Percentiles rank a stretch among this genome's conserved stretches.
Conservation (phyloP, 2,329 filamentous ascomycete genomes). For the Xylariaceae sp. region DNA sequence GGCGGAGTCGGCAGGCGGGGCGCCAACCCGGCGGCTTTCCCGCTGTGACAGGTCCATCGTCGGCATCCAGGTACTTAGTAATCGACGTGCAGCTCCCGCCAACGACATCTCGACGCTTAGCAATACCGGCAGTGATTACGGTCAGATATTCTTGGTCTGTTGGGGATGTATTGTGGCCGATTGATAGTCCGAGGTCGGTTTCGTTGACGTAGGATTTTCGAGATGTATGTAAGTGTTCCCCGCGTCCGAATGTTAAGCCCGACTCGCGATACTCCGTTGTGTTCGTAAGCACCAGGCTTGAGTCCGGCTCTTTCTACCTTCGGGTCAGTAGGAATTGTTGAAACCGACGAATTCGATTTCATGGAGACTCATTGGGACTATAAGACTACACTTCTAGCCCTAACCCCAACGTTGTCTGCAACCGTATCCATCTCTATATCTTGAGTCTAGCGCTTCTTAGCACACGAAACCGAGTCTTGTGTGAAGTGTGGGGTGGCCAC, state of each 20-base stretch:
- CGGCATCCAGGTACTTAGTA: conserved; percentile 32
- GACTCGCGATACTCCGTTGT: too few species aligned
- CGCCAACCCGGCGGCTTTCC: conserved; percentile 2
- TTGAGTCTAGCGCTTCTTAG: too few species aligned
- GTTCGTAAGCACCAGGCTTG: too few species aligned
- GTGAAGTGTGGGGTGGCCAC: background rate
- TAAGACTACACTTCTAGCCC: too few species aligned
- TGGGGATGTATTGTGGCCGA: background rate
- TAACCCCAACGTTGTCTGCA: too few species aligned
- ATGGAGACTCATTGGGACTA: too few species aligned
- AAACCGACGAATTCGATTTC: too few species aligned
- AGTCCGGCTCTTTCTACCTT: too few species aligned
- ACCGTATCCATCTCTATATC: too few species aligned
- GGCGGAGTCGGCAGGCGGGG: conserved; percentile 4
- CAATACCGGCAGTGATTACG: too few species aligned
- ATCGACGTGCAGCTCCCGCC: conserved; percentile 28
- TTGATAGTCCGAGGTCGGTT: background rate
- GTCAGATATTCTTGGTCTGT: background rate
- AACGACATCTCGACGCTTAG: conserved; percentile 15
- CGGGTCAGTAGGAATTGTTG: too few species aligned
- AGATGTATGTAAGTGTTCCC: background rate
- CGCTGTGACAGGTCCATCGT: background rate
- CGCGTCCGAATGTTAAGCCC: too few species aligned
- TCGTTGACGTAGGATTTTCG: background rate
- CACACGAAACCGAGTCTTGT: background rate